Percentiles rank a stretch among this genome's conserved stretches.
These are phyloP conservation scores for Stagonosporopsis vannaccii DNA, from an alignment of 2,329 filamentous ascomycete genomes.

Conservation along the genomic window DNA sequence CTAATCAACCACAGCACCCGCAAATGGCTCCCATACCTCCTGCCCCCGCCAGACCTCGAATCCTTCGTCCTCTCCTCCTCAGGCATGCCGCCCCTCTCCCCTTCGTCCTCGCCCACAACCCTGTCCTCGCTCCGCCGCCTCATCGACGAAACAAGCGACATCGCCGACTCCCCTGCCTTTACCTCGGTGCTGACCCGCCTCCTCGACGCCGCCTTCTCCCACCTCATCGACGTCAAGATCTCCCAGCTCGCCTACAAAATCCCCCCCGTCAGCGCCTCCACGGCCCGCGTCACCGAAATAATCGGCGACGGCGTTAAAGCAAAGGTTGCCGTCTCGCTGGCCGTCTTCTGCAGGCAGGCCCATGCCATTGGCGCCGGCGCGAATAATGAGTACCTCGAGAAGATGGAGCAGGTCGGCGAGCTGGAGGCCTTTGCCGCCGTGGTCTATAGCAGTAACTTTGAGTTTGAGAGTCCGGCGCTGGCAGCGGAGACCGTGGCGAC, in stretches of 20 bases:
- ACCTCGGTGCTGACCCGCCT: conserved; percentile 83
- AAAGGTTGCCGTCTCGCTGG: conserved; percentile 88
- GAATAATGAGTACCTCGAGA: conserved; percentile 60
- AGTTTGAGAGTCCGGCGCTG: conserved; percentile 56
- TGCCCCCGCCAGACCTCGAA: conserved; percentile 81
- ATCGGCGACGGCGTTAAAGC: conserved; percentile 62
- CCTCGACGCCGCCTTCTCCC: conserved; percentile 86
- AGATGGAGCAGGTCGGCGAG: conserved; percentile 78
- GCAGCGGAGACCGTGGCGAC: conserved; percentile 14
- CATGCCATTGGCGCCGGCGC: conserved; percentile 78
- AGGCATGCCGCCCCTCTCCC: conserved; percentile 66
- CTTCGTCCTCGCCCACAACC: conserved; percentile 50
- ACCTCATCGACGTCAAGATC: conserved; percentile 83
- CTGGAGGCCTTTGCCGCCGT: conserved; percentile 86
- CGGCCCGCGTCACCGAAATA: conserved; percentile 59
- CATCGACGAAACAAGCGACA: conserved; percentile 92
- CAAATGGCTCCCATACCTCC: conserved; percentile 83
- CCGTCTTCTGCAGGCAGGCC: conserved; percentile 88
- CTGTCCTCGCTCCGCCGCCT: conserved; percentile 75
- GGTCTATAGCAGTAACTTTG: conserved; percentile 84
- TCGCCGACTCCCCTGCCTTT: conserved; percentile 93
- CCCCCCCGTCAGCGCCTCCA: conserved; percentile 52
- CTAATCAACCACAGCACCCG: conserved; percentile 52
- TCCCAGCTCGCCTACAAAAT: conserved; percentile 79
- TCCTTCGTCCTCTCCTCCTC: conserved; percentile 85